phyloP scores from a whole-genome alignment of 2,329 filamentous ascomycete species.

The Purpureocillium takamizusanense region DNA sequence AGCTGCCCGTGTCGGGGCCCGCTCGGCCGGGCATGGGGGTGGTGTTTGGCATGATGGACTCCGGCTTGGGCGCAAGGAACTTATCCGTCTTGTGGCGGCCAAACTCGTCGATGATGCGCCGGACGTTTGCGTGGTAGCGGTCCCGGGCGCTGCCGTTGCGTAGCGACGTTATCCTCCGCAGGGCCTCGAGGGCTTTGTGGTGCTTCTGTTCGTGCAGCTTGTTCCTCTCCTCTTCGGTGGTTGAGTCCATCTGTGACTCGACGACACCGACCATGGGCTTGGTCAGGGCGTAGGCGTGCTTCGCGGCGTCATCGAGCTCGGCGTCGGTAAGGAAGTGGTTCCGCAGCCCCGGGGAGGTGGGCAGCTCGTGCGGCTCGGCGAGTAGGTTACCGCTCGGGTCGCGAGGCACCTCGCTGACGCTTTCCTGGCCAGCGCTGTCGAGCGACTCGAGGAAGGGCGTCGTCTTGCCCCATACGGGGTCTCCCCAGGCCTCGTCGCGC shows the following conservation, averaged over 20 bases:
- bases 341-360: constrained; percentile 45
- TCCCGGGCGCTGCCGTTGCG: constrained; percentile 72
- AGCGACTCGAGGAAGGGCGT: constrained; percentile 83
- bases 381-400: constrained; percentile 33
- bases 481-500: constrained; percentile 57
- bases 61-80: constrained; percentile 53
- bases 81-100: constrained; percentile 84
- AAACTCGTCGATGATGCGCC: constrained; percentile 77
- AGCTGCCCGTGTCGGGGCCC: constrained; percentile 90
- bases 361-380: constrained; percentile 29
- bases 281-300: constrained; percentile 60
- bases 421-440: constrained; percentile 49
- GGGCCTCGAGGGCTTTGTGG: constrained; percentile 61
- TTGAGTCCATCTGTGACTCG: constrained; percentile 30
- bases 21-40: constrained; percentile 45
- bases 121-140: constrained; percentile 70
- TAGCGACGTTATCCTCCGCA: constrained; percentile 71
- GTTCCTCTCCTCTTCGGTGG: constrained; percentile 22
- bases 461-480: constrained; percentile 67
- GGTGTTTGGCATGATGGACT: constrained; percentile 30
- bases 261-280: constrained; percentile 39
- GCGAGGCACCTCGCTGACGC: constrained; percentile 22
- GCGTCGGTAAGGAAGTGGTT: constrained; percentile 67
- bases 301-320: constrained; percentile 58
- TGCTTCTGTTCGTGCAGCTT: constrained; percentile 47